Conservation (phyloP, 176 grass and related monocot genomes). For the Microstegium vimineum region DNA sequence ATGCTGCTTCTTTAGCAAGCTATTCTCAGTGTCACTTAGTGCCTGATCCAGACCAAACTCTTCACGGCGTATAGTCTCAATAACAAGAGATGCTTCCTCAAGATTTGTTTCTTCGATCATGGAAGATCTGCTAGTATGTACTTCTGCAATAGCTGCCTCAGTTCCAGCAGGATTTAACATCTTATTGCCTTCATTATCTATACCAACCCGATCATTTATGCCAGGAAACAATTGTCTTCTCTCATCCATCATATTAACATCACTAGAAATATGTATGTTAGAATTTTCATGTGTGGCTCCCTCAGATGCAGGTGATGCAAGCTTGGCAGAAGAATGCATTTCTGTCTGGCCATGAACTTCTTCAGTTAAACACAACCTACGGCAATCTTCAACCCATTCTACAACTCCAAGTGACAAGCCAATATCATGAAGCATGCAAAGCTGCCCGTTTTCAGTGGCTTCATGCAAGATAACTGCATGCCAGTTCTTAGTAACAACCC, state of each 20-base stretch:
- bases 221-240: conserved; percentile 17
- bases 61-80: conserved; percentile 85
- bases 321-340: conserved; percentile 30
- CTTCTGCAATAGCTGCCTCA: conserved; percentile 23
- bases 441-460: conserved; percentile 53
- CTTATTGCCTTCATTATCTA: conserved; percentile 27
- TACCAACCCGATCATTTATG: conserved; percentile 21
- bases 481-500: conserved; percentile 58
- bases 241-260: conserved; percentile 11
- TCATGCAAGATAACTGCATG: conserved; percentile 55
- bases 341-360: conserved; percentile 25
- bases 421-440: conserved; percentile 97
- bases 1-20: conserved; percentile 88
- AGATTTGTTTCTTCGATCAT: conserved; percentile 32
- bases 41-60: conserved; percentile 88
- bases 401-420: conserved; percentile 72
- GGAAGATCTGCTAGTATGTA: conserved; percentile 9
- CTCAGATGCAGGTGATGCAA: conserved; percentile 27
- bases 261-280: conserved; percentile 8
- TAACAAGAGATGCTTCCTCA: conserved; percentile 51
- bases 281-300: conserved; percentile 7
- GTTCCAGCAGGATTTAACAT: conserved; percentile 7
- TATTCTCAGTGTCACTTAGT: conserved; percentile 53
- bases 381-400: conserved; percentile 83
- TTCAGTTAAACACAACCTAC: conserved; percentile 51